A percentile compares a stretch with the other conserved stretches of the same genome.
phyloP scores from a whole-genome alignment of 208 protist genomes.

The Trypanosoma conorhini region DNA sequence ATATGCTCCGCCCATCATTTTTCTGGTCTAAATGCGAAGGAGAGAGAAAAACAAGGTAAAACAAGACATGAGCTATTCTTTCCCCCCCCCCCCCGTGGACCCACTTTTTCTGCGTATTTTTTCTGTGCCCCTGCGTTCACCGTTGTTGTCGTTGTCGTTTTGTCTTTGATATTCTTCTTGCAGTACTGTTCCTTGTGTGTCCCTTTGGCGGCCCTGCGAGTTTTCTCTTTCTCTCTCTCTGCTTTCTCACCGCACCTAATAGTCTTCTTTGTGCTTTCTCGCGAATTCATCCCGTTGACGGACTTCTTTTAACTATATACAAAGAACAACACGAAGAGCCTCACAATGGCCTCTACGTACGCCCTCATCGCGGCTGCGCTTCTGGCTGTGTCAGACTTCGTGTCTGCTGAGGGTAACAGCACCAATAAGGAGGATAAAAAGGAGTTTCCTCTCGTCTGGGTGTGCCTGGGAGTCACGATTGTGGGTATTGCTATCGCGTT shows the following conservation, averaged over 20 bases:
- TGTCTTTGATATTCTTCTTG: no score
- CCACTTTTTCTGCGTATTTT: no score
- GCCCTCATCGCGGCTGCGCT: slow-evolving; percentile 19
- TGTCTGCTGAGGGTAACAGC: not conserved
- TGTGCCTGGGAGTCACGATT: slow-evolving; percentile 41
- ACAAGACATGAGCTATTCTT: no score
- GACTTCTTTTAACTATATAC: slow-evolving; percentile 9
- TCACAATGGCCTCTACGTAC: slow-evolving; percentile 15
- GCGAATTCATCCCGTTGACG: not conserved
- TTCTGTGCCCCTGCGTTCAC: no score
- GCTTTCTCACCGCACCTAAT: not conserved
- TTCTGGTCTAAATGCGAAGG: no score
- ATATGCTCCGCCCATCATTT: no score
- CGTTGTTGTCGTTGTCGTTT: not conserved
- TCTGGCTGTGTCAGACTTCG: slow-evolving; percentile 1
- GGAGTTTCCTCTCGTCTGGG: slow-evolving; percentile 43
- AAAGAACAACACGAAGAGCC: not conserved
- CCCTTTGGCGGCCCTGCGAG: not conserved
- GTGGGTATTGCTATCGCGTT: slow-evolving; percentile 34
- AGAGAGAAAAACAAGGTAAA: no score
- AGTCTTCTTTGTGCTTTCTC: not conserved
- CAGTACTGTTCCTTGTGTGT: not conserved
- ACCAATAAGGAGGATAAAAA: slow-evolving; percentile 3
- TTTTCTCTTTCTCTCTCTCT: not conserved
- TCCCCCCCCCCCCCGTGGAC: no score